Evolutionary conservation across 2,329 filamentous ascomycete genomes (phyloP).

Genomic region (Phialocephala subalpina): DNA sequence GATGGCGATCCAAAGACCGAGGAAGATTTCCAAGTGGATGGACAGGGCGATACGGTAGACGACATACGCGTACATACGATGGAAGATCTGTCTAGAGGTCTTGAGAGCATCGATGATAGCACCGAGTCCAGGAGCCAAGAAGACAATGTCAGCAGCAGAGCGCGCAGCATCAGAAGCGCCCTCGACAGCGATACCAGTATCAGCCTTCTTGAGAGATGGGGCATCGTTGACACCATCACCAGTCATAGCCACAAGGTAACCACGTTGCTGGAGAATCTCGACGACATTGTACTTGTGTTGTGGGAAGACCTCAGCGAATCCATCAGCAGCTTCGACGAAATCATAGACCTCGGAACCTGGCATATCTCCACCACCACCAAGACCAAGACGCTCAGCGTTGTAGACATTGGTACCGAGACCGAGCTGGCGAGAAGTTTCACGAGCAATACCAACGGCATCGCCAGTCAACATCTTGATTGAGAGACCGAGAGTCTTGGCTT

Average conservation of each 20-base stretch:
- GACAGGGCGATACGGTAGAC: constrained; percentile 95
- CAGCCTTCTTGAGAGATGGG: constrained; percentile 92
- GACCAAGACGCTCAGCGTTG: constrained; percentile 90
- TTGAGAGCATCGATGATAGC: constrained; percentile 93
- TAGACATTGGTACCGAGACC: constrained; percentile 93
- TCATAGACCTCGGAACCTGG: constrained; percentile 93
- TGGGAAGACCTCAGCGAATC: constrained; percentile 93
- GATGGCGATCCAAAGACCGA: constrained; percentile 91
- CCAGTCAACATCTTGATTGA: constrained; percentile 97
- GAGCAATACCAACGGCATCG: constrained; percentile 91
- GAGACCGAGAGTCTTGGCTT: constrained; percentile 86
- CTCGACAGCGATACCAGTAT: constrained; percentile 94
- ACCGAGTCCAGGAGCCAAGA: constrained; percentile 89
- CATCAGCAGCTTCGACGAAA: constrained; percentile 94
- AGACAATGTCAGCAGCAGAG: constrained; percentile 92
- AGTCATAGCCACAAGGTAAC: constrained; percentile 94
- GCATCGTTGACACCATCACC: constrained; percentile 96
- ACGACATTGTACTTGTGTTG: constrained; percentile 97
- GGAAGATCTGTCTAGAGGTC: constrained; percentile 93
- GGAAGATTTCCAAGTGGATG: constrained; percentile 89
- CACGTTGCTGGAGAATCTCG: constrained; percentile 91
- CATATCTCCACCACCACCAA: constrained; percentile 91
- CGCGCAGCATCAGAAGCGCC: constrained; percentile 90
- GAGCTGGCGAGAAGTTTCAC: constrained; percentile 90
- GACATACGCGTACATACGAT: constrained; percentile 96